Evolutionary conservation across 164 flowering plant species (phyloP), one percentile per base, ranked within the genome.

Genomic region (Platanus orientalis): DNA sequence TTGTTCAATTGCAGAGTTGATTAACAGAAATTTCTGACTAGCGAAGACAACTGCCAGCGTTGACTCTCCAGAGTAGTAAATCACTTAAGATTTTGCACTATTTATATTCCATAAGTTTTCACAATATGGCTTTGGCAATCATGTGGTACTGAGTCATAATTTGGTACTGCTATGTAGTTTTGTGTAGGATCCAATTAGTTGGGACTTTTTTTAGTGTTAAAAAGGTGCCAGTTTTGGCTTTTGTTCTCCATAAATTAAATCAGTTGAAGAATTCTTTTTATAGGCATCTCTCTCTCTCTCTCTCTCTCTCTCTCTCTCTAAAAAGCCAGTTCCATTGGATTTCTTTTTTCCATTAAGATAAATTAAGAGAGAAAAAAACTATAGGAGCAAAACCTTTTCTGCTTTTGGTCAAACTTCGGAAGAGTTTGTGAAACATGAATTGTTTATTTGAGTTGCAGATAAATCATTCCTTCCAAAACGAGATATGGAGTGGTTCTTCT

Each of bases 401-500:
- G 24, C 58, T 56, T 52, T 32, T 48, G 58, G 4, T 48, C 26
- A 24, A 39, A 24, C 45, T 30, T 44, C 28, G 24, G 54, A 19
- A 29, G n/a, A 45, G 16, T 26, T 57, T 25, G 20, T 62, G 58
- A 64, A 67, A 16, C 26, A 40, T 69, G 30, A 58, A 28, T 25
- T 66, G 30, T 57, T 16, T 42, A 57, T 29, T 44, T 44, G 42
- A 28, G 20, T 61, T 75, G 73, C 86, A 92, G 98, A 88, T 25
- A 88, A 84, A 67, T 92, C 98, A 0, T 90, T 90, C 71, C 93
- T 90, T 50, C 96, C 96, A 1, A 80, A 74, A 27, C 73, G 88
- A 56, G 96, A 90, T 56, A 77, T 86, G 96, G 98, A 92, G 23
- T 92, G 96, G 98, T 92, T 86, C 77, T 92, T 92, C 75, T 92